phyloP scores from a whole-genome alignment of 108 stramenopile genomes.

The Conticribra weissflogii region DNA sequence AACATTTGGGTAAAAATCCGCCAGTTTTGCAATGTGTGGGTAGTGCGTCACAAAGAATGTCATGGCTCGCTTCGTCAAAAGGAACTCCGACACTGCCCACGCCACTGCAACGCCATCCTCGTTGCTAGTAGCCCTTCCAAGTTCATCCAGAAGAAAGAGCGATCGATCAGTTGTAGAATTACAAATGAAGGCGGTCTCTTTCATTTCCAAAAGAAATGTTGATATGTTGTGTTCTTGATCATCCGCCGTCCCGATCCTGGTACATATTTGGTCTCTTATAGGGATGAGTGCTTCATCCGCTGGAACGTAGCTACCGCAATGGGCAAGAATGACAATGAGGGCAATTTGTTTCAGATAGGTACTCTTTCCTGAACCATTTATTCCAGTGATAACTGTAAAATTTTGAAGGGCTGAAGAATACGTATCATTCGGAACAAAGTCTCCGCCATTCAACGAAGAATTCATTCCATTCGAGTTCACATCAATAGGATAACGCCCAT shows the following conservation, averaged over 20 bases:
- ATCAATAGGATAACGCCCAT: constrained; percentile 84
- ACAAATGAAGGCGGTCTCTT: constrained; percentile 91
- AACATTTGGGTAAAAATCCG: constrained; percentile 71
- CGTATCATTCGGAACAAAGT: constrained; percentile 82
- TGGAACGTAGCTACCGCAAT: constrained; percentile 94
- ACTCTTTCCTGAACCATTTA: constrained; percentile 83
- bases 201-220: constrained; percentile 95
- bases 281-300: constrained; percentile 88
- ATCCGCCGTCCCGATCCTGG: constrained; percentile 89
- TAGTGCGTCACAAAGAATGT: constrained; percentile 93
- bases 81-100: constrained; percentile 84
- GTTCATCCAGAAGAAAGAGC: constrained; percentile 92
- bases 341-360: constrained; percentile 93
- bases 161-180: constrained; percentile 76
- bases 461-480: constrained; percentile 30
- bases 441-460: constrained; percentile 17
- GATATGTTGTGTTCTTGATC: constrained; percentile 93
- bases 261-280: constrained; percentile 77
- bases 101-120: constrained; percentile 93
- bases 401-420: constrained; percentile 61
- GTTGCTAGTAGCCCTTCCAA: constrained; percentile 95
- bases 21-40: constrained; percentile 73
- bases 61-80: constrained; percentile 73
- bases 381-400: constrained; percentile 86
- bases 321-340: constrained; percentile 89